phyloP scores from a whole-genome alignment of 768 basidiomycete genomes.

The Termitomyces sp. region DNA sequence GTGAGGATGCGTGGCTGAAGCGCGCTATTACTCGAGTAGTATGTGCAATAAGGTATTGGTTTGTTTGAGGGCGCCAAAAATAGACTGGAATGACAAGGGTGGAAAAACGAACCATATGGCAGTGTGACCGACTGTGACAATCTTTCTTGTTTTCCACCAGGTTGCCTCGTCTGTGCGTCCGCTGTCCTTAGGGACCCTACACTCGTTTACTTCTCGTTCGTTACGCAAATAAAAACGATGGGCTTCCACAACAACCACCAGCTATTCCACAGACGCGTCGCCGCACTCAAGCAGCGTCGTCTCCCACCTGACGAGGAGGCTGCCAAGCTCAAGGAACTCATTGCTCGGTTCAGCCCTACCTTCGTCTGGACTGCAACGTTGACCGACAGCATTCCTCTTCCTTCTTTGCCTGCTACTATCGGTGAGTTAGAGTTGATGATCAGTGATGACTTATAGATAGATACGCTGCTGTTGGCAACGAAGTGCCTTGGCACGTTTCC shows the following conservation, averaged over 20 bases:
- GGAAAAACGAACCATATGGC: not conserved
- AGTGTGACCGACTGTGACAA: slow-evolving; percentile 6
- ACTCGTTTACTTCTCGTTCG: slow-evolving; percentile 16
- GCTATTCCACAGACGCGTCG: slow-evolving; percentile 12
- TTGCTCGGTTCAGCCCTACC: slow-evolving; percentile 16
- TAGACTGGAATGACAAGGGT: not conserved
- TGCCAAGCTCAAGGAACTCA: slow-evolving; percentile 5
- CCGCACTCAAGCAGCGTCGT: slow-evolving; percentile 12
- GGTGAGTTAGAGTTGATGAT: slow-evolving; percentile 1
- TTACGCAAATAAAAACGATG: slow-evolving; percentile 10
- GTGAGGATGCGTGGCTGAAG: not conserved
- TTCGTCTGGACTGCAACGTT: slow-evolving; percentile 8
- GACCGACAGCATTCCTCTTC: slow-evolving; percentile 1
- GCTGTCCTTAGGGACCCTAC: slow-evolving; percentile 14
- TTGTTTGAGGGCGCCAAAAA: not conserved
- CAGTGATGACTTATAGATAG: not conserved
- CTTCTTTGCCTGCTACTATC: slow-evolving; percentile 1
- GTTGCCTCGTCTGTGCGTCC: not conserved
- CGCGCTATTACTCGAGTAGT: not conserved
- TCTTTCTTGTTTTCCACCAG: slow-evolving; percentile 3
- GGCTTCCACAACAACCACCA: slow-evolving; percentile 7
- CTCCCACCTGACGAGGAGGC: slow-evolving; percentile 12
- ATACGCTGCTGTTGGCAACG: not conserved
- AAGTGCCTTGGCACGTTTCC: not conserved
- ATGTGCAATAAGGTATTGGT: not conserved